Conservation (phyloP, 1,284 basidiomycete genomes). For the Pascua guehoae region DNA sequence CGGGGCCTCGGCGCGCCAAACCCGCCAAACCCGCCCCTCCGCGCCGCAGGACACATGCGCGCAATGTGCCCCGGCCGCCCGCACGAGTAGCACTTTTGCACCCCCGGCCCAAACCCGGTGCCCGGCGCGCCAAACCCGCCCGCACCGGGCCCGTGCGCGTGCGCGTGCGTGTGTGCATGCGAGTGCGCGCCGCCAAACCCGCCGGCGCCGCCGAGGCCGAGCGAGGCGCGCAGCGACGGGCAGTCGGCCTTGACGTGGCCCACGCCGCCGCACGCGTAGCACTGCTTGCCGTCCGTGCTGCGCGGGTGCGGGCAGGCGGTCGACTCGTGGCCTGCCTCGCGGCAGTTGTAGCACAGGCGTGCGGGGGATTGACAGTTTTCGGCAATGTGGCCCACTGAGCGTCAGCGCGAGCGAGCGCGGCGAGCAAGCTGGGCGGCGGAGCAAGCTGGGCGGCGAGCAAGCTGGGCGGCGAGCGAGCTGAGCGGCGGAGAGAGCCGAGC, state of each 20-base stretch:
- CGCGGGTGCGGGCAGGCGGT: constrained; percentile 79
- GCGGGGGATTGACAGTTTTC: constrained; percentile 81
- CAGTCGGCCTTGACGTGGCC: constrained; percentile 68
- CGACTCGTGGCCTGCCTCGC: constrained; percentile 83
- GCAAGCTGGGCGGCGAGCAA: no score
- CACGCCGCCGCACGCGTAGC: constrained; percentile 72
- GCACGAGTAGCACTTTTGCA: constrained; percentile 69
- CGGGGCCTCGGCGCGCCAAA: constrained; percentile 10
- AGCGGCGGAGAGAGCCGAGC: no score
- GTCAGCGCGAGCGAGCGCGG: neutral
- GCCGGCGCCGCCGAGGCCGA: constrained; percentile 44
- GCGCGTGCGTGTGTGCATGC: neutral
- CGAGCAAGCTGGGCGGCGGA: neutral
- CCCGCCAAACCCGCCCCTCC: constrained; percentile 19
- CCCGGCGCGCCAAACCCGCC: no score
- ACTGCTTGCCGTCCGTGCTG: constrained; percentile 69
- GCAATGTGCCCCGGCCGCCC: constrained; percentile 45
- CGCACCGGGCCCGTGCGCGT: no score
- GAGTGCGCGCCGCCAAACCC: neutral
- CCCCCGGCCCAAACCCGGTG: neutral
- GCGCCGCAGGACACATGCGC: constrained; percentile 28
- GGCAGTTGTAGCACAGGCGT: constrained; percentile 87
- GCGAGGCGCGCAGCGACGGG: constrained; percentile 63
- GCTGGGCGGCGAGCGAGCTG: no score
- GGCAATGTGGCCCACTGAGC: constrained; percentile 75